A percentile compares a stretch with the other conserved stretches of the same genome.
These are phyloP conservation scores for Pythium rishiriense DNA, from an alignment of 352 stramenopile genomes.

Conservation along the genomic window DNA sequence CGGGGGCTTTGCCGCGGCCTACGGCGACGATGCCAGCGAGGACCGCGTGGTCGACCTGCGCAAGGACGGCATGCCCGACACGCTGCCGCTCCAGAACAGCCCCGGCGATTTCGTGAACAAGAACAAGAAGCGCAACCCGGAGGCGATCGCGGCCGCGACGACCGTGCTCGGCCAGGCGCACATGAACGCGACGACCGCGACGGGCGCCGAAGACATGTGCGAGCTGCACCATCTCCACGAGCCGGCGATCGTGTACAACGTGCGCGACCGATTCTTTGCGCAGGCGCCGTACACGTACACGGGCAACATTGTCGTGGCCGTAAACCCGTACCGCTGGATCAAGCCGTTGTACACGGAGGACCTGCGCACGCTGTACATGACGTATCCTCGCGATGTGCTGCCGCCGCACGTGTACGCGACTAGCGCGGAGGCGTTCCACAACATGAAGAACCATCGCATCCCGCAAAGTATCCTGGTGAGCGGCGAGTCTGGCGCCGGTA, in stretches of 20 bases:
- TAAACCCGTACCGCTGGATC: conserved; percentile 96
- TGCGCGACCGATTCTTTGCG: conserved; percentile 83
- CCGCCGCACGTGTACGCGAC: conserved; percentile 91
- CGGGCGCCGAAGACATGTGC: conserved; percentile 84
- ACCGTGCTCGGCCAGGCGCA: conserved; percentile 26
- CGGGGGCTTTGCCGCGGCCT: conserved; percentile 12
- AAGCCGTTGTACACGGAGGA: conserved; percentile 83
- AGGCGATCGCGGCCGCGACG: conserved; percentile 19
- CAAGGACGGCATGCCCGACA: conserved; percentile 73
- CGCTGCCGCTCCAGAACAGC: conserved; percentile 77
- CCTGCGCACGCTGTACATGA: conserved; percentile 71
- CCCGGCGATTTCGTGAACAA: conserved; percentile 22
- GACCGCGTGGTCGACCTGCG: conserved; percentile 70
- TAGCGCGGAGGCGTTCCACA: conserved; percentile 78
- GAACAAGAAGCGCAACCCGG: conserved; percentile 27
- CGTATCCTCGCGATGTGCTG: conserved; percentile 60
- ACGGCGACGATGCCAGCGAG: conserved; percentile 31
- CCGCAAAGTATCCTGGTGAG: conserved; percentile 92
- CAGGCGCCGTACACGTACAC: conserved; percentile 95
- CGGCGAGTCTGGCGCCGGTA: conserved; percentile 92
- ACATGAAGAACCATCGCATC: conserved; percentile 73
- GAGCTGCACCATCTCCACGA: conserved; percentile 88
- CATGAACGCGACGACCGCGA: conserved; percentile 31
- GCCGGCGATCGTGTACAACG: conserved; percentile 92
- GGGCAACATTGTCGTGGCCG: conserved; percentile 95